Base-by-base conservation (phyloP, 140 eudicot genomes). In the Oenanthe javanica region DNA sequence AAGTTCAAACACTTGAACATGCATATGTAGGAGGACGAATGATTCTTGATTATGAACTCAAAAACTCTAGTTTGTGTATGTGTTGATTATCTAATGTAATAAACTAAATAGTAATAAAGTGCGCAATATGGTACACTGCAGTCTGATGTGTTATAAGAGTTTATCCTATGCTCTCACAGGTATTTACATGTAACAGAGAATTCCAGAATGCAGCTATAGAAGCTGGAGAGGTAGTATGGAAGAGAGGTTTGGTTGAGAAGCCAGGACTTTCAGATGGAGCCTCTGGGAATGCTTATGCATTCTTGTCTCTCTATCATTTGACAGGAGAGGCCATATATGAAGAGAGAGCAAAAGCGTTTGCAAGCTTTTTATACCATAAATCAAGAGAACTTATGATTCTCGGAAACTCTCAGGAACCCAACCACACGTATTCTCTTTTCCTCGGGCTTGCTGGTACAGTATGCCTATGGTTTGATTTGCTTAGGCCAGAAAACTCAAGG, bases 181-280 rank as follows among this genome's bases (percentile, higher is more conserved):
- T 92, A 4, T 87, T 92, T 40, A 83, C 88, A 2, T 70, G 79
- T 63, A 94, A 90, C 2, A 82, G 96, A 43, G 98, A 92, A 52
- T 87, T 92, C 51, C 90, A 96, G 1, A 91, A 89, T 67, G 98
- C 92, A 2, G 98, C 97, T 6, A 89, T 94, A 38, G 97, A 94
- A 80, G 98, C 93, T 19, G 98, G 96, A 40, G 97, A 94, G 84
- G 98, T 94, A 9, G 98, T 94, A 45, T 94, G 98, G 98, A 94
- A 92, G 82, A 85, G 87, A 25, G 98, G 98, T 63, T 75, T 94
- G 85, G 81, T 90, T 66, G 85, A 92, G 85, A 90, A 85, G 82
- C 85, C 84, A 6, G 97, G 97, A 71, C 87, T 94, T 18, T 96
- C 93, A 0, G 96, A 94, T 52, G 98, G 97, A 21, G 84, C 87